phyloP scores from a whole-genome alignment of 148 eudicot genomes.

The Chenopodium berlandieri region DNA sequence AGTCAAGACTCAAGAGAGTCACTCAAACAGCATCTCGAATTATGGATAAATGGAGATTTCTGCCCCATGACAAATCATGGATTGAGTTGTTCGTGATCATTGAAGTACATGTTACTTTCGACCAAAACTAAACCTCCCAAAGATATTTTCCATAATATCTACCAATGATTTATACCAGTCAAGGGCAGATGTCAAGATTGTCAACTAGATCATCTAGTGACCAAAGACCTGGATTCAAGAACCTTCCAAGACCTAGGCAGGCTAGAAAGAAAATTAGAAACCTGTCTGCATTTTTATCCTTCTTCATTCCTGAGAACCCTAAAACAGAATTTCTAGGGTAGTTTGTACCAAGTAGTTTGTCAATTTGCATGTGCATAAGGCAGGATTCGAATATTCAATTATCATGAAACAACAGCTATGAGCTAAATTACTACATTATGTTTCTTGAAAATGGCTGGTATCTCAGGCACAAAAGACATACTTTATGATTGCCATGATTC shows the following conservation, averaged over 20 bases:
- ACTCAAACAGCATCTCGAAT: background rate
- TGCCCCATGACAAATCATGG: background rate
- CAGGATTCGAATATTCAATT: too few species aligned
- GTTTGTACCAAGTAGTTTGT: background rate
- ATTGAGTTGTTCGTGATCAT: background rate
- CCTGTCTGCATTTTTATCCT: background rate
- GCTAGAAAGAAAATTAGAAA: background rate
- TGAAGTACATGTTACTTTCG: background rate
- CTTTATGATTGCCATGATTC: background rate
- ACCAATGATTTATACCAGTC: background rate
- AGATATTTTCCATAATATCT: too few species aligned
- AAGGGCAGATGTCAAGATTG: background rate
- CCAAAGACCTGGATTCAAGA: background rate
- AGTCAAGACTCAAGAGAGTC: background rate
- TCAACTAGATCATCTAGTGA: background rate
- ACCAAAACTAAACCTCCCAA: background rate
- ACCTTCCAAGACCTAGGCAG: background rate
- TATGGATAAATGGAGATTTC: background rate
- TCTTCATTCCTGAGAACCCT: background rate
- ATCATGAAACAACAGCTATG: background rate
- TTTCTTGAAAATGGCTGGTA: background rate
- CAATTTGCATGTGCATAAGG: background rate
- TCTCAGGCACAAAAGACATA: background rate
- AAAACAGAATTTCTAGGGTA: background rate
- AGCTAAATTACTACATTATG: background rate